Conservation (phyloP, 805 yeast genomes). For the Ogataea wickerhamii region DNA sequence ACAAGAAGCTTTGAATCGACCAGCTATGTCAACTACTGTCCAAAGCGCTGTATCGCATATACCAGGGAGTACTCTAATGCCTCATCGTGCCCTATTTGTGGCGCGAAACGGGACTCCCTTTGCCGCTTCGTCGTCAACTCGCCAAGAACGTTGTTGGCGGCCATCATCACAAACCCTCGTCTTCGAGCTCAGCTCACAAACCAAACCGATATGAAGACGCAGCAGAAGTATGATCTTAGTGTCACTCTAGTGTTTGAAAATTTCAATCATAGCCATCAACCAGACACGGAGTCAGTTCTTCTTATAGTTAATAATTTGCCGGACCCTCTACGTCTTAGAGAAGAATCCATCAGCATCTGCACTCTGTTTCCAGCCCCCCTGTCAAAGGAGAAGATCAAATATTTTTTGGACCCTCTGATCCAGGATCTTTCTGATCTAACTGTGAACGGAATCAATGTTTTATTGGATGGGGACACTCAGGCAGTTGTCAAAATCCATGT, state of each 20-base stretch:
- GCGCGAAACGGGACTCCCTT: slow-evolving; percentile 5
- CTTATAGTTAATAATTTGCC: slow-evolving; percentile 11
- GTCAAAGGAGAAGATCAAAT: slow-evolving; percentile 8
- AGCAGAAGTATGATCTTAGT: slow-evolving; percentile 4
- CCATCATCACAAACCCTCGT: slow-evolving; percentile 12
- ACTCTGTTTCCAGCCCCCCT: slow-evolving; percentile 8
- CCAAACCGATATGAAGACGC: background rate
- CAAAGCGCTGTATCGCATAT: slow-evolving; percentile 13
- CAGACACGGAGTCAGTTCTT: slow-evolving; percentile 7
- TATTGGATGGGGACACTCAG: background rate
- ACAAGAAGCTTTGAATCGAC: slow-evolving; percentile 6
- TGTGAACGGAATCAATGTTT: slow-evolving; percentile 9
- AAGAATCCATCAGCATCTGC: slow-evolving; percentile 14
- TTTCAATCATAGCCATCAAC: slow-evolving; percentile 1
- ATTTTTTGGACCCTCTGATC: slow-evolving; percentile 15
- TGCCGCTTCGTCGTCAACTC: slow-evolving; percentile 12
- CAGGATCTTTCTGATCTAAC: slow-evolving; percentile 12
- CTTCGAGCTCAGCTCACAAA: slow-evolving; percentile 8
- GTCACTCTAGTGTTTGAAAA: slow-evolving; percentile 10
- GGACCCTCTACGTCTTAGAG: slow-evolving; percentile 5
- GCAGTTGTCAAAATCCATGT: slow-evolving; percentile 5
- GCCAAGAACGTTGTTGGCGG: slow-evolving; percentile 11
- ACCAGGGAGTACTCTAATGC: slow-evolving; percentile 7
- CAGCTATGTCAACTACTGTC: slow-evolving; percentile 9
- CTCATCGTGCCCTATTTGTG: slow-evolving; percentile 10